Base-by-base conservation (phyloP, 2,329 filamentous ascomycete species). In the Intubia oerlemansii region DNA sequence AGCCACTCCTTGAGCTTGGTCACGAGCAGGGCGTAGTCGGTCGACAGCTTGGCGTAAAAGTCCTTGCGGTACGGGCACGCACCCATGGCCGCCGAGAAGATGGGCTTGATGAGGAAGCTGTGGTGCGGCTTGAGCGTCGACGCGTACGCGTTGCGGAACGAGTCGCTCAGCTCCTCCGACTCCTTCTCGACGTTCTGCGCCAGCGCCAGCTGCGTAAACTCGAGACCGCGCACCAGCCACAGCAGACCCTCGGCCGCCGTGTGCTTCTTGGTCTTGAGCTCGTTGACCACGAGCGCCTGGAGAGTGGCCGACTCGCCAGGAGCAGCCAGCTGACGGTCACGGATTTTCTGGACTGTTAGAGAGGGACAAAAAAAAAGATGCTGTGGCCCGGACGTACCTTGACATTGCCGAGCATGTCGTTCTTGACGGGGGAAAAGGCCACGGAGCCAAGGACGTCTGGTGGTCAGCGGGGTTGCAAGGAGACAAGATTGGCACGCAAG, bases 31-130 rank as follows among this genome's bases (percentile, higher is more conserved):
- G 47, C 53, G 22, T 63, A 51, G 44, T 79, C 66, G 13, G 59
- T 56, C 21, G 78, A 82, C 24, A 98, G 61, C 66, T 93, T 92
- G 39, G 54, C 54, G 50, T 93, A 95, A 49, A 98, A 95, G 52
- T 85, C 79, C 49, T 79, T 80, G 41, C 85, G 70, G 62, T 93
- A 92, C 2, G 88, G 88, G 40, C 78, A 85, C 12, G 82, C 84
- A 41, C 68, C 67, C 82, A 98, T 92, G 49, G 85, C 85, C 36
- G 82, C 76, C 42, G 65, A 77, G 65, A 95, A 95, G 47, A 93
- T 63, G 35, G 81, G 81, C 64, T 91, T 92, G 43, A 93, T 58
- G 37, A 93, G 43, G 53, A 91, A 82, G 46, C 63, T 70, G 62
- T 98, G 88, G 59, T 91, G 72, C 16, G 77, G 78, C 59, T 91